Base-by-base conservation (phyloP, 306 rosid genomes). In the Macrotyloma uniflorum region DNA sequence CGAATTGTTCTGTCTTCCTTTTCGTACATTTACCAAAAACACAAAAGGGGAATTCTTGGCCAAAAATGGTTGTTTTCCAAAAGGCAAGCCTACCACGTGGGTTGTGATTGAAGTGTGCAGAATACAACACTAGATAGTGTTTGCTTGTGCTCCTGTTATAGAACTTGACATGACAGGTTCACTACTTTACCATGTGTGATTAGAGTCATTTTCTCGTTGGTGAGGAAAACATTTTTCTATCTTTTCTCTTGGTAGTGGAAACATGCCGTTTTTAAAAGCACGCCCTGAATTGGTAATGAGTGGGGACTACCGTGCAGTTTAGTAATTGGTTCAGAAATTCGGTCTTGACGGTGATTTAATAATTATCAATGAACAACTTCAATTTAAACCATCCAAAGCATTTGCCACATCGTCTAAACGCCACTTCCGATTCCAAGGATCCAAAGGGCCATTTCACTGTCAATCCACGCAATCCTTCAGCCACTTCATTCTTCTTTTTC, bases 241-340 rank as follows among this genome's bases (percentile, higher is more conserved):
- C 24, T 30, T 50, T 67, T 64, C 28, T 81, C 26, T 19, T 38
- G 59, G 72, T 33, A 78, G 83, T 85, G 86, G 86, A 40, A 23
- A 71, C 57, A 20, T 82, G 54, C 16, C 19, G 63, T 76, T 70
- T 82, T 16, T 28, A 24, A 62, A 51, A 63, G 69, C 40, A 36
- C 47, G 42, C 65, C 59, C 11, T 81, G 36, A 68, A 24, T 47
- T 49, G 67, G 53, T 59, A 33, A n/a, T n/a, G n/a, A 5, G 35
- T 81, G 75, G 79, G 80, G 55, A 67, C 51, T 51, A 19, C 7
- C 54, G 45, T 73, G 76, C 14, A 3, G 2, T 0, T 45, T 6
- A 33, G 33, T 59, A 59, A 85, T 32, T 62, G 72, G 84, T 67
- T 64, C 16, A 64, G 26, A 74, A 63, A 63, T 55, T 71, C 4